These are phyloP conservation scores for Xerocomus tenax DNA, from an alignment of 1,284 basidiomycete species.

Conservation along the genomic window DNA sequence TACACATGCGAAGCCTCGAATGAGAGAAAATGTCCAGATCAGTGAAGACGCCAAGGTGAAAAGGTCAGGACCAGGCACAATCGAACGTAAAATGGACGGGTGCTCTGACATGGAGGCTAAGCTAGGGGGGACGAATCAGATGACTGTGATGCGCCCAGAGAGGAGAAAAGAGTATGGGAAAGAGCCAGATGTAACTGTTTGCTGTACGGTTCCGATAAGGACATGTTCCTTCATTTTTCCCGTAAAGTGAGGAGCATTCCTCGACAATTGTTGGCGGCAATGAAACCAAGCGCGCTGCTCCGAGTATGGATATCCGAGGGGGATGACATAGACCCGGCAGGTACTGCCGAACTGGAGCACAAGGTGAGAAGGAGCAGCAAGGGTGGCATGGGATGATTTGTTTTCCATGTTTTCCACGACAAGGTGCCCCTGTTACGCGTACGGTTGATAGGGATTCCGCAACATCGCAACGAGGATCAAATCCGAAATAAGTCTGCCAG, in stretches of 20 bases:
- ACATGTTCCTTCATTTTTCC: conserved; percentile 3
- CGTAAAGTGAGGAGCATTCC: conserved; percentile 1
- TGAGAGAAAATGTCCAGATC: background rate
- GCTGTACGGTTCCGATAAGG: conserved; percentile 4
- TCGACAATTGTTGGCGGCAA: background rate
- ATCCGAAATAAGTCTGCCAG: conserved; percentile 6
- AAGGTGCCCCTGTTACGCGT: conserved; percentile 24
- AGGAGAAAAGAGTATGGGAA: background rate
- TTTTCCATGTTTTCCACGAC: conserved; percentile 25
- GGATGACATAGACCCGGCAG: conserved; percentile 1
- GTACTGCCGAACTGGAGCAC: conserved; percentile 1
- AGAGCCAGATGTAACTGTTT: background rate
- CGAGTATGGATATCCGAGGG: conserved; percentile 18
- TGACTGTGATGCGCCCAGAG: conserved; percentile 18
- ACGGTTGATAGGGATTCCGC: conserved; percentile 14
- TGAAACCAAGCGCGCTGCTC: background rate
- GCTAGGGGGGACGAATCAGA: conserved; percentile 12
- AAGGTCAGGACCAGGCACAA: conserved; percentile 15
- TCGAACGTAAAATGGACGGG: background rate
- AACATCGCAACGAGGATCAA: conserved; percentile 30
- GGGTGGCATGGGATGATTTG: conserved; percentile 14
- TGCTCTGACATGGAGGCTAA: conserved; percentile 15
- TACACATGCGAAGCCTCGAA: background rate
- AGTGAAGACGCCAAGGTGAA: background rate
- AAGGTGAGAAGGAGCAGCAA: conserved; percentile 12